Evolutionary conservation across 2,329 filamentous ascomycete species (phyloP).

Genomic region (Aureobasidium sp.): DNA sequence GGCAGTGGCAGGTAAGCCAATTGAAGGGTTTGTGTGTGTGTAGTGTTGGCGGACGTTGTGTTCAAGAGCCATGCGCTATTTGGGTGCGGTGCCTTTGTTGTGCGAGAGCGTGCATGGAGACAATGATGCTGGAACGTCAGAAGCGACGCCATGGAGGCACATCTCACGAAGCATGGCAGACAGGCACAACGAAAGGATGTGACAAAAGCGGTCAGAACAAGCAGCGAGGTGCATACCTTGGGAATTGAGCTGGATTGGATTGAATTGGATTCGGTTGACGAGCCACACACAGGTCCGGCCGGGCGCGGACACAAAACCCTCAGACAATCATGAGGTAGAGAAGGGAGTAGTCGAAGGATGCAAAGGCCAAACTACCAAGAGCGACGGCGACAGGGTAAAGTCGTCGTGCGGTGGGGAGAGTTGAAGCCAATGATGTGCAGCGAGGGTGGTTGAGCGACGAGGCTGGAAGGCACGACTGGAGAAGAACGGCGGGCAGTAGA

Average conservation of each 20-base stretch:
- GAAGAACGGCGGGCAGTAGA: background rate
- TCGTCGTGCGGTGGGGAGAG: background rate
- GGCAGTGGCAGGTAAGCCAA: background rate
- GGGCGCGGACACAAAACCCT: conserved; percentile 11
- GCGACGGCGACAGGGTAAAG: background rate
- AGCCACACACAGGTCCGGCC: conserved; percentile 15
- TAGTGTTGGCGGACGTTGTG: conserved; percentile 8
- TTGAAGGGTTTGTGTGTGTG: background rate
- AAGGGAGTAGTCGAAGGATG: background rate
- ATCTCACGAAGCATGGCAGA: background rate
- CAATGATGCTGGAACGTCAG: background rate
- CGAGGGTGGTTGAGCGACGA: conserved; percentile 5
- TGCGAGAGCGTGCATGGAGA: conserved; percentile 1
- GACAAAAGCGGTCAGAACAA: conserved; percentile 4
- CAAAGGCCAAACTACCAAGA: background rate
- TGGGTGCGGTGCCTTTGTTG: conserved; percentile 12
- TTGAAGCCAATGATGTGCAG: background rate
- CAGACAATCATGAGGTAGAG: conserved; percentile 11
- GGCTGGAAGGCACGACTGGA: background rate
- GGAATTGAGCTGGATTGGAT: conserved; percentile 3
- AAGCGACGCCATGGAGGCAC: background rate
- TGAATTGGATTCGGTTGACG: conserved; percentile 3
- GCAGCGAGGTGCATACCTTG: conserved; percentile 8
- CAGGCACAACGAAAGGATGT: background rate
- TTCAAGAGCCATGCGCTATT: conserved; percentile 7